phyloP scores from a whole-genome alignment of 176 grass and related monocot genomes.

The Phragmites australis region DNA sequence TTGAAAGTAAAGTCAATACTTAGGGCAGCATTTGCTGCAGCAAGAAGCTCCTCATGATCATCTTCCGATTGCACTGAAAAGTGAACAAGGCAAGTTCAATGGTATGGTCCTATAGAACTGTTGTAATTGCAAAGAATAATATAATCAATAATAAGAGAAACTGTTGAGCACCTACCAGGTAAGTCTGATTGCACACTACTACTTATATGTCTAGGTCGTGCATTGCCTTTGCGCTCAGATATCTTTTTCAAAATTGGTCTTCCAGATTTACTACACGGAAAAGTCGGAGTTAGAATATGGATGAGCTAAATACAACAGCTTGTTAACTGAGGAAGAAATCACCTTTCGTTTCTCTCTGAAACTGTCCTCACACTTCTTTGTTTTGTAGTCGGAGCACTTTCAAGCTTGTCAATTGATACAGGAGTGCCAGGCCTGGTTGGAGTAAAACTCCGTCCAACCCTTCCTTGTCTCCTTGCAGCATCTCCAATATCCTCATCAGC shows the following conservation, averaged over 20 bases:
- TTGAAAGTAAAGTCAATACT: conserved; percentile 44
- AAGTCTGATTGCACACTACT: conserved; percentile 56
- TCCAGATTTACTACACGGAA: conserved; percentile 74
- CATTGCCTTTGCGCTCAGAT: conserved; percentile 71
- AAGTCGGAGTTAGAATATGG: conserved; percentile 36
- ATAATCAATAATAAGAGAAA: not conserved
- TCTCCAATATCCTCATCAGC: conserved; percentile 70
- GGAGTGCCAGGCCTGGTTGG: conserved; percentile 53
- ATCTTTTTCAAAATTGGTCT: conserved; percentile 72
- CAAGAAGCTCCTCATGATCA: conserved; percentile 63
- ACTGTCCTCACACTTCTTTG: conserved; percentile 79
- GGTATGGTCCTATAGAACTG: not conserved
- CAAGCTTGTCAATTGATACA: conserved; percentile 70
- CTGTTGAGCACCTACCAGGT: conserved; percentile 45
- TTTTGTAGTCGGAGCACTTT: conserved; percentile 65
- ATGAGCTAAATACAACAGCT: conserved; percentile 15
- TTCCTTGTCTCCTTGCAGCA: conserved; percentile 63
- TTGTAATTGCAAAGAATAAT: conserved; percentile 31
- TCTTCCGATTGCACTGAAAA: conserved; percentile 62
- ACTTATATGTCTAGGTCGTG: conserved; percentile 53
- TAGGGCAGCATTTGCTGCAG: conserved; percentile 62
- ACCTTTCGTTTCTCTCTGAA: conserved; percentile 81
- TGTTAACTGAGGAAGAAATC: conserved; percentile 38
- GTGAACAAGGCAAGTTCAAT: conserved; percentile 48
- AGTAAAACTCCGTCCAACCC: conserved; percentile 58